Evolutionary conservation across 169 alveolate genomes (phyloP).

Genomic region (Cryptosporidium ubiquitum): DNA sequence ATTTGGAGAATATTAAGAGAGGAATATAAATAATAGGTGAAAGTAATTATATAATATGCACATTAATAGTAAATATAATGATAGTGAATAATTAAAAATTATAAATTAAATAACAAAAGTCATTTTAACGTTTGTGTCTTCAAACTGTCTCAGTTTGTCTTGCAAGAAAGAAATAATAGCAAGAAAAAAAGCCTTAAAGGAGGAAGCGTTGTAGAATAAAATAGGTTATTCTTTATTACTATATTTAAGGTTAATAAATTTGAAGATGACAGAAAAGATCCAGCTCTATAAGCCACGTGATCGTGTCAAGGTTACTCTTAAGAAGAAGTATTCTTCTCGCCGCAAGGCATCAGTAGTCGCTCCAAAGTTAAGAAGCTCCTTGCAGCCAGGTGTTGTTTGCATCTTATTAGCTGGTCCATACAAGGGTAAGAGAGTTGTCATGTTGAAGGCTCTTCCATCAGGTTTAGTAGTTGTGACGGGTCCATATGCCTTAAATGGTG

Average conservation of each 20-base stretch:
- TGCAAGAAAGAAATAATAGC: neutral
- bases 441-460: conserved; percentile 92
- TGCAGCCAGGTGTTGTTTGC: conserved; percentile 93
- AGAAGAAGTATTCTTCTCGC: conserved; percentile 49
- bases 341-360: conserved; percentile 76
- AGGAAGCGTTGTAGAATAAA: conserved; percentile 10
- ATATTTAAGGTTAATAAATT: neutral
- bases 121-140: conserved; percentile 28
- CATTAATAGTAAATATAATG: neutral
- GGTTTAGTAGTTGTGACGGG: conserved; percentile 96
- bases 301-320: conserved; percentile 58
- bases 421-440: conserved; percentile 97
- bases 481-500: conserved; percentile 96
- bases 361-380: conserved; percentile 84
- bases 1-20: neutral
- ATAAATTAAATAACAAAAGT: neutral
- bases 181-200: neutral
- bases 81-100: neutral
- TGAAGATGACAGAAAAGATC: conserved; percentile 40
- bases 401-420: conserved; percentile 95
- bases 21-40: neutral
- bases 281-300: conserved; percentile 55
- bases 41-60: conserved; percentile 2
- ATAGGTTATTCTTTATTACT: conserved; percentile 34
- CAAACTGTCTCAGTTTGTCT: conserved; percentile 71